Conservation (phyloP, 257 asterid genomes). For the Cordia subcordata region DNA sequence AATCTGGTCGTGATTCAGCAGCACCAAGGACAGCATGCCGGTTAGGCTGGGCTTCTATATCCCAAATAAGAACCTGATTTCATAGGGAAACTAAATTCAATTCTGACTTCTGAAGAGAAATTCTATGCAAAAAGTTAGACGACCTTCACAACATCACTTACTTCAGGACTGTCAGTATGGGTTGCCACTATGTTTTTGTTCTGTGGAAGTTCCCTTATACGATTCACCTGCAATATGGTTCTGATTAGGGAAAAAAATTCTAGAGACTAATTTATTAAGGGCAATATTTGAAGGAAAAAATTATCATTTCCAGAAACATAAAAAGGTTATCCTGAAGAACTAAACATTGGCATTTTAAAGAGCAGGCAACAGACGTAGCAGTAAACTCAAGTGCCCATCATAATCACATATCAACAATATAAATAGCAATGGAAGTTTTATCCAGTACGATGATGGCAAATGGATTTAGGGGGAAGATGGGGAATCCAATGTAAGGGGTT, state of each 20-base stretch:
- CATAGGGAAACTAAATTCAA: not conserved
- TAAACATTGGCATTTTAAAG: too few species aligned
- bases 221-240: constrained; percentile 60
- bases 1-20: constrained; percentile 80
- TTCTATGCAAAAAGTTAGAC: not conserved
- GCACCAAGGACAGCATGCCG: constrained; percentile 89
- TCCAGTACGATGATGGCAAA: too few species aligned
- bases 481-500: not conserved
- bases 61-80: constrained; percentile 94
- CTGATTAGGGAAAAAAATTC: not conserved
- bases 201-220: constrained; percentile 96
- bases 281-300: too few species aligned
- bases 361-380: too few species aligned
- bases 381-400: too few species aligned
- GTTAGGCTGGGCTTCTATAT: constrained; percentile 92
- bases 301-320: too few species aligned
- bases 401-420: too few species aligned
- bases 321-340: too few species aligned
- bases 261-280: not conserved
- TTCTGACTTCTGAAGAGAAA: constrained; percentile 3
- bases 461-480: not conserved
- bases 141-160: constrained; percentile 30
- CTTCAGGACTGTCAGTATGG: constrained; percentile 96
- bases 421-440: too few species aligned
- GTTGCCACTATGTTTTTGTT: constrained; percentile 90